Conservation (phyloP, 345 rosid genomes). For the Abelmoschus esculentus region DNA sequence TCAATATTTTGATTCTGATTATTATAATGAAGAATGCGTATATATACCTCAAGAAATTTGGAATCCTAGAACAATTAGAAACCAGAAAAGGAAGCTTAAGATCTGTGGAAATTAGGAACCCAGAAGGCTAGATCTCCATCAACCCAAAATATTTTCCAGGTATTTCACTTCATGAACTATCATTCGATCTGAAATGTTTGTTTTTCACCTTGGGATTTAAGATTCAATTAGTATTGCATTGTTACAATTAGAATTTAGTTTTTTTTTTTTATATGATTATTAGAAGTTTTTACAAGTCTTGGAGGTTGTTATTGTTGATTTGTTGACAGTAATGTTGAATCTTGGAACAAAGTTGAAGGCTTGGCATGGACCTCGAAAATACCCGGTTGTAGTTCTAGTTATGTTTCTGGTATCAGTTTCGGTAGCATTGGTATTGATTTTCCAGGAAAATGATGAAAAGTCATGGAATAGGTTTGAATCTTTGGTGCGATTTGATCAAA, state of each 20-base stretch:
- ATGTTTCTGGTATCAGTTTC: conserved; percentile 25
- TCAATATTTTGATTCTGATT: too few species aligned
- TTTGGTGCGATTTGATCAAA: conserved; percentile 31
- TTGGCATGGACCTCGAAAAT: conserved; percentile 29
- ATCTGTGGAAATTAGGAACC: too few species aligned
- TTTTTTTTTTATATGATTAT: neutral
- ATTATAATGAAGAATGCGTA: too few species aligned
- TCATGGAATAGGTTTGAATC: conserved; percentile 31
- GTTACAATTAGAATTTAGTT: neutral
- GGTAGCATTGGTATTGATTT: conserved; percentile 24
- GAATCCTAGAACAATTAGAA: too few species aligned
- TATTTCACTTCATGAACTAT: too few species aligned
- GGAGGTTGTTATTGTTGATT: neutral
- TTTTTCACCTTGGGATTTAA: too few species aligned
- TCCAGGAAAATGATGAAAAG: conserved; percentile 18
- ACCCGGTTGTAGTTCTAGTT: conserved; percentile 19
- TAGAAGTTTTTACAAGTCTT: neutral
- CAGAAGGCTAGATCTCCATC: too few species aligned
- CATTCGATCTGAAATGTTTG: too few species aligned
- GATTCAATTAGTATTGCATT: too few species aligned
- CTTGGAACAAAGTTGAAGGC: conserved; percentile 38
- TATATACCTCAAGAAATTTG: too few species aligned
- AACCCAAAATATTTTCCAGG: too few species aligned
- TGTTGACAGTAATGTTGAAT: conserved; percentile 52
- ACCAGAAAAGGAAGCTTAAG: too few species aligned